Base-by-base conservation (phyloP, 371 early-diverging fungal genomes). In the Lichtheimia hyalospora region DNA sequence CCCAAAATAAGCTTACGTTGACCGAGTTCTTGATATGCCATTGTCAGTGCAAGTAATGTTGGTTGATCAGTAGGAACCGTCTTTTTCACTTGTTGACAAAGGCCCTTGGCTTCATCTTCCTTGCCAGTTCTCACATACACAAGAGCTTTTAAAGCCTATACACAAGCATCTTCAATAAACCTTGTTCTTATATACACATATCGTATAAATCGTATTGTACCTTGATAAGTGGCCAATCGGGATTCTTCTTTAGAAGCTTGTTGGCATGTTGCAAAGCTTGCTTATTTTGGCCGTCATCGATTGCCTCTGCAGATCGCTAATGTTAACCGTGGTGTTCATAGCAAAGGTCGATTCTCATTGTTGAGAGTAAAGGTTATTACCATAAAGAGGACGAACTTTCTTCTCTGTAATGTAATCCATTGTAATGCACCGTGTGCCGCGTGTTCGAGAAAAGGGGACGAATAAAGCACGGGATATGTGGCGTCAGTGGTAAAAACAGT, bases 71-170 rank as follows among this genome's bases (percentile, higher is more conserved):
- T 84, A 12, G 92, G 87, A 21, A 85, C 78, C 0, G 75, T 64
- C 51, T 82, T 81, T 54, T 86, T 84, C 13, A 96, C 84, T 61
- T 89, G 84, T 16, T 77, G 67, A 46, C 91, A 90, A n/a, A 94
- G 58, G n/a, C 74, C 73, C 39, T 82, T 56, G 0, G 93, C 92
- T 61, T 93, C 92, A 3, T 86, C 82, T 16, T 72, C 67, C 51
- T 82, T 82, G 15, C 91, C 94, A 1, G 79, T 70, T 16, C 89
- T 75, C 13, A 87, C 85, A 58, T 94, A 70, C 0, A 89, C 84
- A 44, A 92, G 81, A 1, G 94, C 89, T 74, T 95, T 94, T 61
- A 95, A 69, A 2, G 95, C 91, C 93, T 93, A 74, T 46, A 46
- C 16, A n/a, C n/a, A n/a, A n/a, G 5, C 7, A 6, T 46, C 10